A percentile compares a stretch with the other conserved stretches of the same genome.
Conservation (phyloP, 202 grass and related monocot species). For the Alloteropsis angusta region DNA sequence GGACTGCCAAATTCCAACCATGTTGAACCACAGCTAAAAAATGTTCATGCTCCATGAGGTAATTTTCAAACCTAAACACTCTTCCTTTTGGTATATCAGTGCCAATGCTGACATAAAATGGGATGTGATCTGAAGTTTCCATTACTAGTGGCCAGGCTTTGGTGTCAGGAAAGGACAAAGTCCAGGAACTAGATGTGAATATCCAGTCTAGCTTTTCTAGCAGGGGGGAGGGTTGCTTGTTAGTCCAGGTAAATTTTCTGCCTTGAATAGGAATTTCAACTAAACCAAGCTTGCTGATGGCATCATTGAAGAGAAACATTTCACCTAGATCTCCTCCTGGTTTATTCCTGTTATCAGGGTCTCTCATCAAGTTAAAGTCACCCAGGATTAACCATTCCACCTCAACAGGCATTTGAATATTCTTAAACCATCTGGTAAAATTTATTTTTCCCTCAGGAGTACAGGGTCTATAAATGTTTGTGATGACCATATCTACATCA, state of each 20-base stretch:
- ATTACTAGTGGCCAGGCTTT: too few species aligned
- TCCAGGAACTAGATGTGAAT: not conserved
- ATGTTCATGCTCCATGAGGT: not conserved
- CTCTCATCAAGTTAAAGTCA: not conserved
- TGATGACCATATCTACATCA: too few species aligned
- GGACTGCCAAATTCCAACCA: not conserved
- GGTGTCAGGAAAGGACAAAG: too few species aligned
- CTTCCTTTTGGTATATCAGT: fast-evolving
- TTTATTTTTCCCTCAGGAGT: too few species aligned
- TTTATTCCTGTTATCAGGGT: not conserved
- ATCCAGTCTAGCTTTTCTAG: not conserved
- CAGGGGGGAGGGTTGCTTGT: fast-evolving
- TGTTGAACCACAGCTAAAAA: not conserved
- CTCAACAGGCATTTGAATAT: too few species aligned
- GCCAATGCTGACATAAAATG: fast-evolving
- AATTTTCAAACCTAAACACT: not conserved
- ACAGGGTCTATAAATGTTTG: too few species aligned
- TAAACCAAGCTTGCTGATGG: not conserved
- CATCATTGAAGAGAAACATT: not conserved
- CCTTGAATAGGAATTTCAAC: fast-evolving
- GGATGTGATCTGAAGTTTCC: not conserved
- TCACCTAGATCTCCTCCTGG: not conserved
- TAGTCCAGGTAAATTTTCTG: not conserved
- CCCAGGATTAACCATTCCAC: too few species aligned
- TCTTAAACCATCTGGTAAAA: too few species aligned